A percentile compares a stretch with the other conserved stretches of the same genome.
Evolutionary conservation across 2,329 filamentous ascomycete species (phyloP).

Genomic region (Colletotrichum salicis): DNA sequence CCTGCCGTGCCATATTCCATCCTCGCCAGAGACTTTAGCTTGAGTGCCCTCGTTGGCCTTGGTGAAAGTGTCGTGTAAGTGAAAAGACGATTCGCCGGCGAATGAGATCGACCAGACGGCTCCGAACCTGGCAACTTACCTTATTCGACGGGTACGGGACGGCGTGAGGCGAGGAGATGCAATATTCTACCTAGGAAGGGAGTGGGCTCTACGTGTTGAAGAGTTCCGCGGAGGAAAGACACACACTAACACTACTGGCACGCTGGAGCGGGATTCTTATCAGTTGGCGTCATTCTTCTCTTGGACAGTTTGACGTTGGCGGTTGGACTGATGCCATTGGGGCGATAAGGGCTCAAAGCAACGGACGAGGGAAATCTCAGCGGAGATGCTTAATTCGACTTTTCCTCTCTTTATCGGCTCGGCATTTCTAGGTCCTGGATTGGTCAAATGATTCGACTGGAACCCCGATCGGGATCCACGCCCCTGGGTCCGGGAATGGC

Average conservation of each 20-base stretch:
- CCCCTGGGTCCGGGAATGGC: slow-evolving; percentile 10
- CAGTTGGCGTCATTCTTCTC: slow-evolving; percentile 22
- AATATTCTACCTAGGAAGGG: slow-evolving; percentile 34
- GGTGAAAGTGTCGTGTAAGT: not conserved
- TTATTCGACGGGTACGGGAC: slow-evolving; percentile 1
- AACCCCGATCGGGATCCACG: slow-evolving; percentile 9
- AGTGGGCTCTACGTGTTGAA: not conserved
- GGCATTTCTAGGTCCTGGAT: not conserved
- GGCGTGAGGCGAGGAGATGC: slow-evolving; percentile 44
- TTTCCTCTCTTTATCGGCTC: not conserved
- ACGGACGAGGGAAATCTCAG: slow-evolving; percentile 6
- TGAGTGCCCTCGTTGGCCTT: not conserved
- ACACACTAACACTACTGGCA: not conserved
- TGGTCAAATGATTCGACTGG: slow-evolving; percentile 6
- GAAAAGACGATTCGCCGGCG: not conserved
- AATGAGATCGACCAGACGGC: not conserved
- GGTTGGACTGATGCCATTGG: slow-evolving; percentile 26
- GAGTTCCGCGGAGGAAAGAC: slow-evolving; percentile 26
- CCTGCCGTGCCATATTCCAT: not conserved
- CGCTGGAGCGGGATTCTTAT: slow-evolving; percentile 26
- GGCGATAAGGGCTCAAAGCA: slow-evolving; percentile 31
- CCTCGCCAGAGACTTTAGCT: not conserved
- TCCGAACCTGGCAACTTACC: not conserved
- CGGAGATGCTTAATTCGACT: slow-evolving; percentile 27
- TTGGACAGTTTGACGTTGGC: slow-evolving; percentile 16